Evolutionary conservation across 306 rosid genomes (phyloP).

Genomic region (Prinsepia uniflora): DNA sequence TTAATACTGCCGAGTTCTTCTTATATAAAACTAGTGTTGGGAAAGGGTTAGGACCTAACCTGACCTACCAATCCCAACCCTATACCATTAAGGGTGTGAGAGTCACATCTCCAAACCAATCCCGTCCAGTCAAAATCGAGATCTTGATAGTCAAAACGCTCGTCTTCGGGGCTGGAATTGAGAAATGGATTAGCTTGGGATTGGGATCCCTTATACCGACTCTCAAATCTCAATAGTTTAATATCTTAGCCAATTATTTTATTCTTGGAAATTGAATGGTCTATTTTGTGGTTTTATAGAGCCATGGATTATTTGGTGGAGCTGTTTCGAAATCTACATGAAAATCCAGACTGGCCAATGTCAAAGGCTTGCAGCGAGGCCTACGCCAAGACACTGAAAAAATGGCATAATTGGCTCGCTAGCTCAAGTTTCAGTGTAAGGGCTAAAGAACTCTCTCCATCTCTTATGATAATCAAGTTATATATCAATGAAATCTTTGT

Average conservation of each 20-base stretch:
- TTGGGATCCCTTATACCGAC: too few relatives aligned
- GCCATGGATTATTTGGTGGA: conserved; percentile 81
- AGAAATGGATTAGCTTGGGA: too few relatives aligned
- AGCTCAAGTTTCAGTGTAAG: conserved; percentile 64
- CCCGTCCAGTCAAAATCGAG: too few relatives aligned
- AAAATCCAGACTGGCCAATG: conserved; percentile 58
- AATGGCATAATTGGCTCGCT: conserved; percentile 77
- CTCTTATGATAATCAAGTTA: background rate
- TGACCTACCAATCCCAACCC: too few relatives aligned
- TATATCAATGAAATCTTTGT: too few relatives aligned
- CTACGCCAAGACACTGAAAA: conserved; percentile 56
- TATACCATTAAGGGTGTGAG: too few relatives aligned
- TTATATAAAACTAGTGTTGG: too few relatives aligned
- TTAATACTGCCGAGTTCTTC: too few relatives aligned
- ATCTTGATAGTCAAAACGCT: too few relatives aligned
- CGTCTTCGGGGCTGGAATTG: too few relatives aligned
- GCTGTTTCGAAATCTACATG: conserved; percentile 48
- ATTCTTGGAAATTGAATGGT: background rate
- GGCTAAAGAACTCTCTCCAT: background rate
- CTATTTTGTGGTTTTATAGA: conserved; percentile 22
- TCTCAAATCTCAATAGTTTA: background rate
- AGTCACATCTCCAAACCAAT: too few relatives aligned
- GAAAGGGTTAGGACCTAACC: too few relatives aligned
- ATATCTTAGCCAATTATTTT: background rate
- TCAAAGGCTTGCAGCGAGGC: conserved; percentile 66